These are phyloP conservation scores for Leucogyrophana mollusca DNA, from an alignment of 768 basidiomycete genomes.

Conservation along the genomic window DNA sequence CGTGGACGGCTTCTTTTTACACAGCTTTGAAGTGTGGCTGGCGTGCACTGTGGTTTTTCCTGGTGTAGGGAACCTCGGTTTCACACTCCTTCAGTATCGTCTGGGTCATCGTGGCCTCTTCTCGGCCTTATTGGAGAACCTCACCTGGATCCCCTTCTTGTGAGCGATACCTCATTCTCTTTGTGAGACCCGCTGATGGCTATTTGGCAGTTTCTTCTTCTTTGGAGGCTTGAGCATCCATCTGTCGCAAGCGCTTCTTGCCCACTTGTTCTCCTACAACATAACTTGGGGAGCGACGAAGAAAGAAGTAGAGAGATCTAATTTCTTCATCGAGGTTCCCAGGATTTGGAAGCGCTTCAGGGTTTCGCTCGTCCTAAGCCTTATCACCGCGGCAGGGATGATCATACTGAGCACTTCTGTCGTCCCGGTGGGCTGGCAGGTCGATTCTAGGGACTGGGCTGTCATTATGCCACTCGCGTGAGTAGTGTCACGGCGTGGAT, in stretches of 20 bases:
- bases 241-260: constrained; percentile 59
- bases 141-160: constrained; percentile 76
- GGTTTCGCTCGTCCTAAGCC: constrained; percentile 45
- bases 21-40: constrained; percentile 73
- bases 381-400: constrained; percentile 51
- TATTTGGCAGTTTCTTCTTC: constrained; percentile 63
- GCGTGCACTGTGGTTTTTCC: constrained; percentile 73
- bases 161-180: constrained; percentile 33
- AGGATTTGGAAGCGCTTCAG: constrained; percentile 54
- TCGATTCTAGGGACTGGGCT: constrained; percentile 61
- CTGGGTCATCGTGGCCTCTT: constrained; percentile 55
- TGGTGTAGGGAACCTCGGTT: constrained; percentile 65
- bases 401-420: constrained; percentile 52
- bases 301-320: constrained; percentile 85
- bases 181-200: not conserved
- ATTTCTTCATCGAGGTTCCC: constrained; percentile 90
- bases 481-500: constrained; percentile 25
- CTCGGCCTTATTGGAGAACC: constrained; percentile 53
- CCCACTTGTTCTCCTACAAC: constrained; percentile 74
- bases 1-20: constrained; percentile 70
- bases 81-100: constrained; percentile 68
- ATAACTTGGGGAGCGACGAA: constrained; percentile 61
- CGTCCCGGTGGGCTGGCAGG: constrained; percentile 67
- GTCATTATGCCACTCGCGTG: constrained; percentile 76
- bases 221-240: constrained; percentile 76